Evolutionary conservation across 2,329 filamentous ascomycete genomes (phyloP).

Genomic region (Cylindrodendrum hubeiense): DNA sequence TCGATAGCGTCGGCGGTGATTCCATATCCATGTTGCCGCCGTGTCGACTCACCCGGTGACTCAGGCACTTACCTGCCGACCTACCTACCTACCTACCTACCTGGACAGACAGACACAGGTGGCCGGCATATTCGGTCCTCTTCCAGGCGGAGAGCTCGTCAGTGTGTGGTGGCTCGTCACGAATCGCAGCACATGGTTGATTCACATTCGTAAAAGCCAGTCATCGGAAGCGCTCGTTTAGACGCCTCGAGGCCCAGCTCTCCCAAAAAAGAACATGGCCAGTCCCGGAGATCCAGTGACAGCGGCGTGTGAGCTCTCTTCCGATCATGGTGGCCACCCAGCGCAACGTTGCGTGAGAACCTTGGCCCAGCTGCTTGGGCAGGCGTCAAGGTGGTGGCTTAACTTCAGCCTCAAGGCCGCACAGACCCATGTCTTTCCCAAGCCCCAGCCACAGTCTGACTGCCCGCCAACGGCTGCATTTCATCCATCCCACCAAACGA

Average conservation of each 20-base stretch:
- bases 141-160: not conserved
- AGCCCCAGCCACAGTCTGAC: conserved; percentile 12
- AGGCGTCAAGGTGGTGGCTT: conserved; percentile 26
- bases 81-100: too few relatives aligned
- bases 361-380: conserved; percentile 16
- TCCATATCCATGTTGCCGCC: conserved; percentile 12
- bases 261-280: conserved; percentile 16
- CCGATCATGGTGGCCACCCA: conserved; percentile 21
- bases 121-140: conserved; percentile 10
- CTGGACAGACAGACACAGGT: conserved; percentile 2
- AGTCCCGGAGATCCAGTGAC: conserved; percentile 4
- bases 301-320: not conserved
- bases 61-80: too few relatives aligned
- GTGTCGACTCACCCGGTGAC: conserved; percentile 3
- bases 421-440: conserved; percentile 3
- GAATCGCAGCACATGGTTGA: not conserved
- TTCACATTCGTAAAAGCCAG: conserved; percentile 12
- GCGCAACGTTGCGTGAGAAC: conserved; percentile 41
- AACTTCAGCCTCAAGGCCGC: conserved; percentile 19
- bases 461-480: conserved; percentile 6
- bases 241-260: not conserved
- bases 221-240: conserved; percentile 15
- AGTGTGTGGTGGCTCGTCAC: conserved; percentile 2
- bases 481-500: not conserved
- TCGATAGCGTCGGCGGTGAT: not conserved